Percentiles rank a stretch among this genome's conserved stretches.
phyloP scores from a whole-genome alignment of 2,329 filamentous ascomycete species.

The Trichoderma sp. region DNA sequence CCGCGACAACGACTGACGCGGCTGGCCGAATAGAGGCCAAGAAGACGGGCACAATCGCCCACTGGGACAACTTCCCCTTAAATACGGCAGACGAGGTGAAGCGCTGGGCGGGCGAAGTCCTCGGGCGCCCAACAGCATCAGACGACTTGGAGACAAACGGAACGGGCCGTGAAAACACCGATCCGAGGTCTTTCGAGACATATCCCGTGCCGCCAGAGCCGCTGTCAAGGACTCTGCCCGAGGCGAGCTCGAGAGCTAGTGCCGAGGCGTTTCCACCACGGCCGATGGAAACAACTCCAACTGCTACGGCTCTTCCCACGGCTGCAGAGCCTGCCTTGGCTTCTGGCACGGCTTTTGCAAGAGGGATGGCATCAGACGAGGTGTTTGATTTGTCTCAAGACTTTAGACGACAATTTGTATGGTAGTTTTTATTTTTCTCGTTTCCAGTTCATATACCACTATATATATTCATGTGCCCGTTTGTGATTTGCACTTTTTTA shows the following conservation, averaged over 20 bases:
- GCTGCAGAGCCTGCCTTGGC: not conserved
- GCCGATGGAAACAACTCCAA: not conserved
- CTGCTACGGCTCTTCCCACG: not conserved
- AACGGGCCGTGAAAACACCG: not conserved
- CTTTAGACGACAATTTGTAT: slow-evolving; percentile 19
- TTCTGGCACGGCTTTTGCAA: not conserved
- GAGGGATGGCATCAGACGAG: not conserved
- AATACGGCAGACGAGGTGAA: slow-evolving; percentile 11
- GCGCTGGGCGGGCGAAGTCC: slow-evolving; percentile 15
- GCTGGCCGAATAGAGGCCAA: slow-evolving; percentile 17
- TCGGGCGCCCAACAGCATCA: not conserved
- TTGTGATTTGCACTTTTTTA: not conserved
- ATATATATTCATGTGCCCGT: not conserved
- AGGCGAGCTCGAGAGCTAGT: not conserved
- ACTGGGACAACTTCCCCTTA: slow-evolving; percentile 13
- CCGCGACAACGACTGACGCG: not conserved
- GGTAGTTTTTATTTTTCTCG: not conserved
- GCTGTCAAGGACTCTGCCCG: not conserved
- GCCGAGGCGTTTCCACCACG: not conserved
- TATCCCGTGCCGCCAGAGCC: not conserved
- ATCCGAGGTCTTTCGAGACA: not conserved
- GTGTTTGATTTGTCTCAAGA: slow-evolving; percentile 14
- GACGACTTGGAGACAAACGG: not conserved
- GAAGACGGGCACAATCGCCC: slow-evolving; percentile 16
- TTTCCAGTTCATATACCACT: not conserved